phyloP scores from a whole-genome alignment of 2,329 filamentous ascomycete genomes.

The Trichoderma citrinoviride region DNA sequence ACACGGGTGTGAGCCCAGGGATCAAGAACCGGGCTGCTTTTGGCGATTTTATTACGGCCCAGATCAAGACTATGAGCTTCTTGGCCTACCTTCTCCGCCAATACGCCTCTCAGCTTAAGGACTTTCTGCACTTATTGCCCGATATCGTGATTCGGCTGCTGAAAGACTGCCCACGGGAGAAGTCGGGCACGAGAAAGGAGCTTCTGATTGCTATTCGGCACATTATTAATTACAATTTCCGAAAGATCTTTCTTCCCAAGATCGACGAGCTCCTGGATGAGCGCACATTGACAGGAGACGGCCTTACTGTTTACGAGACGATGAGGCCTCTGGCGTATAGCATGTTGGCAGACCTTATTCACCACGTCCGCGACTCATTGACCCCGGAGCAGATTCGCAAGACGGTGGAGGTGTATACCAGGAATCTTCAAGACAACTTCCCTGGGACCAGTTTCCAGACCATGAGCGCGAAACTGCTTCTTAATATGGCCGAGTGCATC shows the following conservation, averaged over 20 bases:
- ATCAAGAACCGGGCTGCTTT: slow-evolving; percentile 94
- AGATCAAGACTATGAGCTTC: slow-evolving; percentile 99
- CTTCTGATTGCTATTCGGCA: slow-evolving; percentile 93
- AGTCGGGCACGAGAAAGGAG: slow-evolving; percentile 90
- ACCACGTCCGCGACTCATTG: slow-evolving; percentile 90
- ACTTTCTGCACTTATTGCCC: slow-evolving; percentile 83
- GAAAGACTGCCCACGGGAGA: slow-evolving; percentile 92
- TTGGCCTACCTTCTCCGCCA: slow-evolving; percentile 87
- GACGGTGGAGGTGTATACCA: slow-evolving; percentile 96
- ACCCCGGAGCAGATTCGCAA: slow-evolving; percentile 87
- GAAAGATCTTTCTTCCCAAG: slow-evolving; percentile 89
- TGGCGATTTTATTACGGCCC: slow-evolving; percentile 94
- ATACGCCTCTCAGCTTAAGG: slow-evolving; percentile 80
- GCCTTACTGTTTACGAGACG: slow-evolving; percentile 92
- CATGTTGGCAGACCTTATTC: slow-evolving; percentile 96
- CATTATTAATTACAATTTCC: slow-evolving; percentile 98
- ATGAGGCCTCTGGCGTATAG: slow-evolving; percentile 95
- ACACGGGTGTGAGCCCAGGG: slow-evolving; percentile 87
- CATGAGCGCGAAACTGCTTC: slow-evolving; percentile 94
- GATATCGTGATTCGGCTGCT: slow-evolving; percentile 86
- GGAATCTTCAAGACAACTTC: slow-evolving; percentile 91
- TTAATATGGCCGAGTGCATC: slow-evolving; percentile 99
- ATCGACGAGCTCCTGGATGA: slow-evolving; percentile 96
- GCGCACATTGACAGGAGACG: slow-evolving; percentile 90
- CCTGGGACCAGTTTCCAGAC: slow-evolving; percentile 98